Evolutionary conservation across 257 asterid genomes (phyloP).

Genomic region (Agastache rugosa): DNA sequence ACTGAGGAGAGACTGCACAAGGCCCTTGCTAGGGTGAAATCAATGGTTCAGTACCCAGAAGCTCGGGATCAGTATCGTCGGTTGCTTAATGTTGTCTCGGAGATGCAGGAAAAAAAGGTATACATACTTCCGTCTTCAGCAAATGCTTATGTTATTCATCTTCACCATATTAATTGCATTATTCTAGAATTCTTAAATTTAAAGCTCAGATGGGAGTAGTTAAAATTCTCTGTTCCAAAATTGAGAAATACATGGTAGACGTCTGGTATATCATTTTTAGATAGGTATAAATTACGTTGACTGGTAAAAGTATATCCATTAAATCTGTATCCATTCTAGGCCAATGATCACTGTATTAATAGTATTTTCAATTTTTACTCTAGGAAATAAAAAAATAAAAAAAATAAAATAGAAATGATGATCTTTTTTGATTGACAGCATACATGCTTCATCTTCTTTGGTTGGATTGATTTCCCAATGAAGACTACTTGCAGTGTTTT

Average conservation of each 20-base stretch:
- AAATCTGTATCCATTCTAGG: neutral
- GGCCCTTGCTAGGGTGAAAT: constrained; percentile 88
- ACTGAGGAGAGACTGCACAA: constrained; percentile 79
- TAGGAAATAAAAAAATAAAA: neutral
- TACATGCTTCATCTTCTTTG: neutral
- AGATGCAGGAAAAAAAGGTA: constrained; percentile 85
- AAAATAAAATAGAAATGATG: neutral
- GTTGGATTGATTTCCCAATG: neutral
- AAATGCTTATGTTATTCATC: constrained; percentile 23
- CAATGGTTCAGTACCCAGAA: constrained; percentile 95
- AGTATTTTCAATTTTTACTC: neutral
- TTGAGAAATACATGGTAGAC: neutral
- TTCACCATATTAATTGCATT: constrained; percentile 2
- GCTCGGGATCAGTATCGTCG: constrained; percentile 93
- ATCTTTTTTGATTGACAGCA: neutral
- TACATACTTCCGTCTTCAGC: neutral
- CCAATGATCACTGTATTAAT: neutral
- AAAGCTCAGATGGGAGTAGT: constrained; percentile 8
- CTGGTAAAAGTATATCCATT: neutral
- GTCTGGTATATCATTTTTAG: constrained; percentile 7
- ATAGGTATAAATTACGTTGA: neutral
- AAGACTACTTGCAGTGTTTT: neutral
- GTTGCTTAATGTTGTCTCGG: constrained; percentile 87
- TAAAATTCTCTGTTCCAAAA: neutral
- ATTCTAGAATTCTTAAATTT: neutral